phyloP scores from a whole-genome alignment of 2,329 filamentous ascomycete species.

The Botrytis galanthina region DNA sequence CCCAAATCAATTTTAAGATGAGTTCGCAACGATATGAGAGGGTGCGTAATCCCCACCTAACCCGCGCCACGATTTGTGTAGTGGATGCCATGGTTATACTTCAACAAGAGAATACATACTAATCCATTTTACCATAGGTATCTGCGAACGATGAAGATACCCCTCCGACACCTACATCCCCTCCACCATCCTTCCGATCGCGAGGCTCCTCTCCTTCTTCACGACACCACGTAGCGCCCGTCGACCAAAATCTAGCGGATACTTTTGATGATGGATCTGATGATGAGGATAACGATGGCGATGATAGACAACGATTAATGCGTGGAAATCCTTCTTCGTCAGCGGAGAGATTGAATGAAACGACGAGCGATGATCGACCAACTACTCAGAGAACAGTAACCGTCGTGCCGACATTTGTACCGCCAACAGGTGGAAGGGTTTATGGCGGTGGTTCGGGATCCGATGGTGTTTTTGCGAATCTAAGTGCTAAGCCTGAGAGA shows the following conservation, averaged over 20 bases:
- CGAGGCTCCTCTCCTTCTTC: slow-evolving; percentile 66
- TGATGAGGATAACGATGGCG: slow-evolving; percentile 67
- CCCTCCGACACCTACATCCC: slow-evolving; percentile 46
- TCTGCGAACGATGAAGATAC: slow-evolving; percentile 56
- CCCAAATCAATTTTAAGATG: slow-evolving; percentile 29
- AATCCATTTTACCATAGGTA: slow-evolving; percentile 44
- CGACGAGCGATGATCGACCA: slow-evolving; percentile 27
- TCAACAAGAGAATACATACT: slow-evolving; percentile 31
- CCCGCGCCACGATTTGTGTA: slow-evolving; percentile 27
- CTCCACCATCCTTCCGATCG: slow-evolving; percentile 85
- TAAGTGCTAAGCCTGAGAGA: slow-evolving; percentile 84
- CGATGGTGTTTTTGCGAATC: slow-evolving; percentile 94
- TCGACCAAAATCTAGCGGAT: slow-evolving; percentile 82
- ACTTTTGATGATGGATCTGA: slow-evolving; percentile 83
- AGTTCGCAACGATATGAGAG: slow-evolving; percentile 51
- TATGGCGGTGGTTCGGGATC: slow-evolving; percentile 75
- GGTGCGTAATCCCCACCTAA: slow-evolving; percentile 43
- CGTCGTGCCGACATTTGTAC: slow-evolving; percentile 33
- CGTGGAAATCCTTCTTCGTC: slow-evolving; percentile 51
- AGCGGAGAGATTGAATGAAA: slow-evolving; percentile 28
- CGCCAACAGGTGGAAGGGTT: slow-evolving; percentile 45
- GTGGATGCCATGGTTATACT: neutral
- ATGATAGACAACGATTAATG: slow-evolving; percentile 85
- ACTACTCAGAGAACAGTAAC: slow-evolving; percentile 33
- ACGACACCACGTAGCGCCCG: slow-evolving; percentile 44